These are phyloP conservation scores for Hansenula lynferdii DNA, from an alignment of 1,139 yeast genomes.

Conservation along the genomic window DNA sequence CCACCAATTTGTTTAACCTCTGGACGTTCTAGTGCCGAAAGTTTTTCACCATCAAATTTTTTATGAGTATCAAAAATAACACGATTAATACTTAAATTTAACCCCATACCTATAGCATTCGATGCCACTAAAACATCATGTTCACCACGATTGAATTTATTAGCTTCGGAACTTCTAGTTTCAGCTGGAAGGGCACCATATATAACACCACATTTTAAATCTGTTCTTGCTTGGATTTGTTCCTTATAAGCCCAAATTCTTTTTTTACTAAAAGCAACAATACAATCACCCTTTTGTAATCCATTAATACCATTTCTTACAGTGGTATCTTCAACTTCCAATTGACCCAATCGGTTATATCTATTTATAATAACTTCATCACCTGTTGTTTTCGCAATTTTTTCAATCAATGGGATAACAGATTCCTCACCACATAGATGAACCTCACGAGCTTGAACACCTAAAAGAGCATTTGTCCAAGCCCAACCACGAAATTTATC, in stretches of 20 bases:
- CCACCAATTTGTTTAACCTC: slow-evolving; percentile 93
- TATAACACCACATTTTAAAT: slow-evolving; percentile 76
- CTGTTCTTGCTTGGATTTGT: slow-evolving; percentile 55
- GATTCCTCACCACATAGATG: slow-evolving; percentile 94
- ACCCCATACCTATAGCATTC: slow-evolving; percentile 98
- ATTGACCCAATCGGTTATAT: slow-evolving; percentile 72
- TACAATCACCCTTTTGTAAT: slow-evolving; percentile 74
- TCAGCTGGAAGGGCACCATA: slow-evolving; percentile 98
- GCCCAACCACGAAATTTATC: slow-evolving; percentile 84
- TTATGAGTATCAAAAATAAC: slow-evolving; percentile 63
- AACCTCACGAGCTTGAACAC: slow-evolving; percentile 79
- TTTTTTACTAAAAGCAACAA: slow-evolving; percentile 80
- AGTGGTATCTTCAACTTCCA: slow-evolving; percentile 47
- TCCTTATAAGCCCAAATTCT: slow-evolving; percentile 63
- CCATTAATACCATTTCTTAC: slow-evolving; percentile 29
- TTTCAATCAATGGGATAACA: slow-evolving; percentile 59
- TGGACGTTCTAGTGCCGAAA: slow-evolving; percentile 49
- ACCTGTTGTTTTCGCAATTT: slow-evolving; percentile 64
- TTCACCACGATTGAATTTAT: slow-evolving; percentile 66
- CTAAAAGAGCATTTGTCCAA: slow-evolving; percentile 90
- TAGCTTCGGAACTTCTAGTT: slow-evolving; percentile 81
- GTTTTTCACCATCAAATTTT: slow-evolving; percentile 67
- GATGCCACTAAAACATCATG: slow-evolving; percentile 86
- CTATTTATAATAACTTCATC: slow-evolving; percentile 66
- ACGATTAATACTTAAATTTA: slow-evolving; percentile 77